Conservation (phyloP, 768 basidiomycete species). For the Mycena filopes region DNA sequence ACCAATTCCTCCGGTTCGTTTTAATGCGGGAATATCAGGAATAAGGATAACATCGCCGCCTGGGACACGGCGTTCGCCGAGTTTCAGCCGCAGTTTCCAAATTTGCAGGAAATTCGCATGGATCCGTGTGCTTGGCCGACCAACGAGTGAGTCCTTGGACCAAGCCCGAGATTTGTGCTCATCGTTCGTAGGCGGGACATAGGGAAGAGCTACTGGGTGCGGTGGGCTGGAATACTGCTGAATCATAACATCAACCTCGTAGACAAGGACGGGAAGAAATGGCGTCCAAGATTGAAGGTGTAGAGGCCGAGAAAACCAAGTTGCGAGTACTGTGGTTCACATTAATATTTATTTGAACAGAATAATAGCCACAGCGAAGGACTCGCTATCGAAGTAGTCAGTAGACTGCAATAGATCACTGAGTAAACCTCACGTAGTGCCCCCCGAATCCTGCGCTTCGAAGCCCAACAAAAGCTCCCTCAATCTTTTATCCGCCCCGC, state of each 20-base stretch:
- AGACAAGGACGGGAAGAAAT: slow-evolving; percentile 26
- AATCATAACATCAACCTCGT: slow-evolving; percentile 11
- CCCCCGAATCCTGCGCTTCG: too few species aligned
- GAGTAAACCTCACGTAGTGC: too few species aligned
- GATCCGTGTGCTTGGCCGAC: slow-evolving; percentile 16
- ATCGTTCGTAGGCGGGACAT: slow-evolving; percentile 9
- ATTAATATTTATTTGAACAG: too few species aligned
- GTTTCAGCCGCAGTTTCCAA: slow-evolving; percentile 14
- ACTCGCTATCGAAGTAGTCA: too few species aligned
- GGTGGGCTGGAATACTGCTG: slow-evolving; percentile 14
- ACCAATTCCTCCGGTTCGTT: not conserved
- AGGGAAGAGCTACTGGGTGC: slow-evolving; percentile 28
- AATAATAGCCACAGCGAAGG: too few species aligned
- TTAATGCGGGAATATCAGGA: not conserved
- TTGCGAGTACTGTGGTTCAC: too few species aligned
- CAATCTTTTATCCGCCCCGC: too few species aligned
- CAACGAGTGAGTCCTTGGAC: slow-evolving; percentile 14
- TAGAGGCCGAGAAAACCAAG: too few species aligned
- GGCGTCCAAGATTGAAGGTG: slow-evolving; percentile 21
- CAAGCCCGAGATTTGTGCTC: too few species aligned
- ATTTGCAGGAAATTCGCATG: slow-evolving; percentile 11
- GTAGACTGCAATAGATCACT: too few species aligned
- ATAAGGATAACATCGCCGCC: not conserved
- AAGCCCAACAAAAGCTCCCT: too few species aligned
- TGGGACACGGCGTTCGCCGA: slow-evolving; percentile 14